Evolutionary conservation across 345 rosid genomes (phyloP), one percentile per base, ranked within the genome.

Genomic region (Iberis pinnata): DNA sequence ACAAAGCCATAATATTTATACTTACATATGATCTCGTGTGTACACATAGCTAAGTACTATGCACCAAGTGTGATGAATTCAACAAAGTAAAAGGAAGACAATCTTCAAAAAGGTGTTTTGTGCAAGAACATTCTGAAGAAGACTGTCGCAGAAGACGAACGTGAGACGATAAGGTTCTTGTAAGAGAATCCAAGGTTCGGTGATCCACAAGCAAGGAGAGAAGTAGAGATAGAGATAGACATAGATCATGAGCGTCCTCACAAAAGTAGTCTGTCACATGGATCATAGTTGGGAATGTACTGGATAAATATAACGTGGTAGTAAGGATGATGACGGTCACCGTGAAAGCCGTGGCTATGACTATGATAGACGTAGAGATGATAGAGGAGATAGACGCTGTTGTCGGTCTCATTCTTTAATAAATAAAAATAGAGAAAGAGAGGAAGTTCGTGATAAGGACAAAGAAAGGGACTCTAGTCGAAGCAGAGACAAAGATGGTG

Each of bases 161-260:
- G 51, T 12, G 64, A 49, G 20, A 84, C 84, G 71, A 84, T 86
- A 4, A 64, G 43, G 14, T 81, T 50, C 76, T 83, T 89, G 88
- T 80, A 94, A 20, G 97, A 89, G 79, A 86, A 89, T 70, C 97
- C 95, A 5, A 84, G 97, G 80, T 86, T 89, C 27, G 90, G 95
- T 15, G 84, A 82, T 70, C 48, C 75, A 10, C 97, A 86, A 45
- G 61, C 73, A n/a, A n/a, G 16, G 78, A 70, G n/a, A 52, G 60
- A 24, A 66, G 56, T 16, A 63, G 70, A 49, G 80, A 78, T 20
- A 25, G 66, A 64, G 83, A 74, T n/a, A 49, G 80, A 78, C 26
- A 25, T 64, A 64, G 83, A 74, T n/a, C 70, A 69, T 14, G 79
- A 84, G 6, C 85, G 76, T 26, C 80, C 80, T 43, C 78, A 68